phyloP scores from a whole-genome alignment of 2,329 filamentous ascomycete species.

The Nannizziopsis barbatae region DNA sequence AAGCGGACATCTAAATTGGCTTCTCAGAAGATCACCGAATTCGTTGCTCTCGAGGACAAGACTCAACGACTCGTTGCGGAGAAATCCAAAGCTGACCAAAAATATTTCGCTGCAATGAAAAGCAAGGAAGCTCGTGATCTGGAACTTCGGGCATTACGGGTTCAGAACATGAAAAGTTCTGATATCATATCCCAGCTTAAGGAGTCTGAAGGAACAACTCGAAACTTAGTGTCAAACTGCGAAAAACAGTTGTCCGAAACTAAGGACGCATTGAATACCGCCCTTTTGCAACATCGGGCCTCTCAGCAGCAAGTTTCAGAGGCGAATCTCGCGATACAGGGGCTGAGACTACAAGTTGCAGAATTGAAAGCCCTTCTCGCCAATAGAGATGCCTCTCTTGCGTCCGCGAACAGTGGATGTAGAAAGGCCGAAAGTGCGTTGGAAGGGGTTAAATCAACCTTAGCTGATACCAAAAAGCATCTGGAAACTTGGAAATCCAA shows the following conservation, averaged over 20 bases:
- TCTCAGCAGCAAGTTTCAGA: conserved; percentile 64
- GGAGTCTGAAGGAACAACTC: conserved; percentile 69
- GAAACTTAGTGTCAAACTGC: conserved; percentile 65
- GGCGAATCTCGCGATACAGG: conserved; percentile 56
- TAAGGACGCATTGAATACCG: conserved; percentile 62
- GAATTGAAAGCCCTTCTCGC: conserved; percentile 66
- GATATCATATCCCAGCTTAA: conserved; percentile 92
- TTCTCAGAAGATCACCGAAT: conserved; percentile 75
- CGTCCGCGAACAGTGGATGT: conserved; percentile 51
- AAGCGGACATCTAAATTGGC: conserved; percentile 78
- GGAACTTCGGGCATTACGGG: conserved; percentile 66
- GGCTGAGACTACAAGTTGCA: conserved; percentile 60
- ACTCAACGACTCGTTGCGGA: conserved; percentile 64
- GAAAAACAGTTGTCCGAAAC: conserved; percentile 84
- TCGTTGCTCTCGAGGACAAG: conserved; percentile 64
- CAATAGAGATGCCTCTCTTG: conserved; percentile 59
- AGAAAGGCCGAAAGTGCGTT: conserved; percentile 58
- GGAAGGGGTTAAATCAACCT: conserved; percentile 64
- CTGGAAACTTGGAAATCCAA: conserved; percentile 78
- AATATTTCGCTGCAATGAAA: conserved; percentile 93
- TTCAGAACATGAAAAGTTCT: conserved; percentile 78
- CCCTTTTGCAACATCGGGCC: conserved; percentile 61
- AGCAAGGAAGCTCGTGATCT: conserved; percentile 74
- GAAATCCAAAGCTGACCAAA: conserved; percentile 94
- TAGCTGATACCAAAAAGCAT: conserved; percentile 70